These are phyloP conservation scores for Protomyces arabidopsidicola DNA, from an alignment of 1,139 yeast species.

Conservation along the genomic window DNA sequence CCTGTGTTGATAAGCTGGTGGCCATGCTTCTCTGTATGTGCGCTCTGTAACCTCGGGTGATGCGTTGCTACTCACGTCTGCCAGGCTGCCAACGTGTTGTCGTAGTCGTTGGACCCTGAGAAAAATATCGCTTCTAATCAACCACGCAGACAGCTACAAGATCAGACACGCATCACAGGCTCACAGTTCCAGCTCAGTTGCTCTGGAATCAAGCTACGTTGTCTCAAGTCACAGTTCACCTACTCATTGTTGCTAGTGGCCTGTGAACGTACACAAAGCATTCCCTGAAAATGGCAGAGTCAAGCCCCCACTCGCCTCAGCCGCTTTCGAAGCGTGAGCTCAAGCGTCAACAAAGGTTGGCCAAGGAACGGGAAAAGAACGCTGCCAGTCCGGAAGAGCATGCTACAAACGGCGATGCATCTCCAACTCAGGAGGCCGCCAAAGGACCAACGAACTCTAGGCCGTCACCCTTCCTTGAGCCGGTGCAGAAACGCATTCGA, in stretches of 20 bases:
- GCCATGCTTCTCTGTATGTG: too few species aligned
- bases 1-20: too few species aligned
- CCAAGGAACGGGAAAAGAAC: conserved; percentile 4
- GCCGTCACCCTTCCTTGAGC: conserved; percentile 15
- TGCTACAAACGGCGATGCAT: not conserved
- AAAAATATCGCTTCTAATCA: too few species aligned
- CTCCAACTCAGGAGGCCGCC: not conserved
- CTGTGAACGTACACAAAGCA: too few species aligned
- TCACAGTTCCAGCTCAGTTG: not conserved
- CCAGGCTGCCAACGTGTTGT: too few species aligned
- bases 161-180: too few species aligned
- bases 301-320: not conserved
- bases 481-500: conserved; percentile 24
- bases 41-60: too few species aligned
- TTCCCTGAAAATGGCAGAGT: too few species aligned
- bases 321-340: conserved; percentile 11
- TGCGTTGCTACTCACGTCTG: too few species aligned
- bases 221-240: not conserved
- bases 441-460: not conserved
- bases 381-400: not conserved
- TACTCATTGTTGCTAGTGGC: not conserved
- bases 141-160: too few species aligned
- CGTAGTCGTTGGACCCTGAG: too few species aligned
- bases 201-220: not conserved
- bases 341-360: conserved; percentile 11